Percentiles rank a stretch among this genome's conserved stretches.
phyloP scores from a whole-genome alignment of 2,329 filamentous ascomycete genomes.

The Alternaria triticina region DNA sequence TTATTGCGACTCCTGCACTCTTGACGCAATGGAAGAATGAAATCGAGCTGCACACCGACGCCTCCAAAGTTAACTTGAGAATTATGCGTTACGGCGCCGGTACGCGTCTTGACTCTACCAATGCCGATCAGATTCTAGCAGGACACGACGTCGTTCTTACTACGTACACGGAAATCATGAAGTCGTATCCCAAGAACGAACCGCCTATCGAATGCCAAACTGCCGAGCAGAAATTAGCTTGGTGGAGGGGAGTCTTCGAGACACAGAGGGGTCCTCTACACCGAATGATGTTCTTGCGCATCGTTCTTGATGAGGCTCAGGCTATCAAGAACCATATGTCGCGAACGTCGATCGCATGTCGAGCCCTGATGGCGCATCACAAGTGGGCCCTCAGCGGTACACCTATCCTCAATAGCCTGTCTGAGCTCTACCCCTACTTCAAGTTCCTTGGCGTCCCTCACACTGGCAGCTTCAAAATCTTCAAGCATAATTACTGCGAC shows the following conservation, averaged over 20 bases:
- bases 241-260: constrained; percentile 43
- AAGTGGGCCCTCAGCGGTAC: constrained; percentile 55
- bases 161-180: constrained; percentile 51
- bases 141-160: constrained; percentile 48
- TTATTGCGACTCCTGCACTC: constrained; percentile 51
- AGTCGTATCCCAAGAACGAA: constrained; percentile 51
- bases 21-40: constrained; percentile 51
- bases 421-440: constrained; percentile 50
- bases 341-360: constrained; percentile 55
- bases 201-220: constrained; percentile 48
- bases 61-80: constrained; percentile 8
- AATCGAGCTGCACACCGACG: constrained; percentile 36
- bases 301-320: constrained; percentile 66
- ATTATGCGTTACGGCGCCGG: constrained; percentile 39
- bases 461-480: constrained; percentile 50
- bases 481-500: constrained; percentile 54
- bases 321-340: constrained; percentile 58
- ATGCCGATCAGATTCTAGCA: constrained; percentile 13
- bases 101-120: constrained; percentile 30
- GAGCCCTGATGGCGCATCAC: constrained; percentile 47
- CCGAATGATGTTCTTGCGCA: constrained; percentile 50
- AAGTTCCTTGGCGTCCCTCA: constrained; percentile 53
- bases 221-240: constrained; percentile 49
- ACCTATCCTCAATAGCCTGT: constrained; percentile 46
- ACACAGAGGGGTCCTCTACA: constrained; percentile 43